Base-by-base conservation (phyloP, 78 protist species). In the Cavenderia fasciculata region DNA sequence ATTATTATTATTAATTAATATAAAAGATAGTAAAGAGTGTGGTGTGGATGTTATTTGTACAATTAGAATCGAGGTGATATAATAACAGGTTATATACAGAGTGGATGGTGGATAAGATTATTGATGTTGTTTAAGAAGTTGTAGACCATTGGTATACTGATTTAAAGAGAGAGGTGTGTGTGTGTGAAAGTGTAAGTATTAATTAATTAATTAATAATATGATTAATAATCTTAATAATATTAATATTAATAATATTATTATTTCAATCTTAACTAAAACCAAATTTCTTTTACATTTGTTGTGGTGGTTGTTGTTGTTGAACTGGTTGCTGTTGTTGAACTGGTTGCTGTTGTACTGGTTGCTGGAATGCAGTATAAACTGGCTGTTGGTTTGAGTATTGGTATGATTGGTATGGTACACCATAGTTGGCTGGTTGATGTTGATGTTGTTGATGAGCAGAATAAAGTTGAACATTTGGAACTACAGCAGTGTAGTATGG, bases 261-360 rank as follows among this genome's bases (percentile, higher is more conserved):
- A 31, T 65, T 34, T 12, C 23, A 19, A 65, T 34, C 29, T 40
- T 65, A 31, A 41, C 21, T 40, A 40, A 23, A 34, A 23, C 21
- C 38, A 40, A 31, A 51, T 40, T 14, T 14, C 14, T 34, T 46
- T 47, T 47, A 12, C 10, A 12, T 47, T 47, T 47, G 52, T 47
- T 16, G 25, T 65, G 34, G 73, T 23, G 43, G 51, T 41, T 65
- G 73, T 38, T 41, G n/a, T n/a, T n/a, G n/a, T n/a, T n/a, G 36
- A 29, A 23, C 44, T 34, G 4, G 29, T 18, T 63, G 49, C 38
- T 40, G 51, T 34, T 6, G 16, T 41, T 65, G 54, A 0, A 19
- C 49, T 63, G 23, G 54, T 71, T 25, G 78, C 21, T 71, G 51
- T 10, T 51, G 46, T 46, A 18, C 25, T 71, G 46, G 78, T 4